These are phyloP conservation scores for Penicillium canariense DNA, from an alignment of 495 filamentous ascomycete genomes.

Conservation along the genomic window DNA sequence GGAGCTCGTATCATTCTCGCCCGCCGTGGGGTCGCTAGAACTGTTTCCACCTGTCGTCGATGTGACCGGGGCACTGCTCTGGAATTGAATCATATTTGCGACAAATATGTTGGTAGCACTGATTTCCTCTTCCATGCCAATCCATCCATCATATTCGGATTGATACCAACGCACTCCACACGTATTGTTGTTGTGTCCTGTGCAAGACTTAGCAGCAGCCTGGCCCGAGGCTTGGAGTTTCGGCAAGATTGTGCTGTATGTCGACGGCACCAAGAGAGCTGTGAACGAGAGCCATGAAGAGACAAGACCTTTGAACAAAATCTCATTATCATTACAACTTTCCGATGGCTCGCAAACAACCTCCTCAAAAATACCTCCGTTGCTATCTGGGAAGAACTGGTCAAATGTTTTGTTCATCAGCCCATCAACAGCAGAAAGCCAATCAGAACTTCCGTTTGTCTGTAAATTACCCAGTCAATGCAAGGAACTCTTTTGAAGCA, in stretches of 20 bases:
- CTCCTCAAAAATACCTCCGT: conserved; percentile 54
- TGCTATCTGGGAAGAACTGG: conserved; percentile 51
- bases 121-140: conserved; percentile 55
- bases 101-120: conserved; percentile 60
- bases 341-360: conserved; percentile 60
- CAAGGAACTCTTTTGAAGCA: background rate
- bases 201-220: conserved; percentile 70
- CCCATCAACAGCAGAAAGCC: conserved; percentile 44
- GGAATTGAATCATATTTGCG: conserved; percentile 29
- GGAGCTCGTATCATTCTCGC: conserved; percentile 28
- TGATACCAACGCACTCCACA: conserved; percentile 74
- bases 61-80: conserved; percentile 26
- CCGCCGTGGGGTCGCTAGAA: conserved; percentile 34
- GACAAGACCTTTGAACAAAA: conserved; percentile 81
- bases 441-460: conserved; percentile 45
- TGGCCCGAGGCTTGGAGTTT: conserved; percentile 62
- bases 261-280: conserved; percentile 64
- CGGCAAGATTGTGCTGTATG: conserved; percentile 59
- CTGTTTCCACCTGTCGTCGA: conserved; percentile 29
- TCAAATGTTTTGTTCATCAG: conserved; percentile 49
- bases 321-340: conserved; percentile 68
- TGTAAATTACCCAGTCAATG: background rate
- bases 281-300: conserved; percentile 74
- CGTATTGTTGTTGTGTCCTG: conserved; percentile 56
- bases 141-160: conserved; percentile 59